Evolutionary conservation across 768 basidiomycete genomes (phyloP).

Genomic region (Boletellus ananiceps): DNA sequence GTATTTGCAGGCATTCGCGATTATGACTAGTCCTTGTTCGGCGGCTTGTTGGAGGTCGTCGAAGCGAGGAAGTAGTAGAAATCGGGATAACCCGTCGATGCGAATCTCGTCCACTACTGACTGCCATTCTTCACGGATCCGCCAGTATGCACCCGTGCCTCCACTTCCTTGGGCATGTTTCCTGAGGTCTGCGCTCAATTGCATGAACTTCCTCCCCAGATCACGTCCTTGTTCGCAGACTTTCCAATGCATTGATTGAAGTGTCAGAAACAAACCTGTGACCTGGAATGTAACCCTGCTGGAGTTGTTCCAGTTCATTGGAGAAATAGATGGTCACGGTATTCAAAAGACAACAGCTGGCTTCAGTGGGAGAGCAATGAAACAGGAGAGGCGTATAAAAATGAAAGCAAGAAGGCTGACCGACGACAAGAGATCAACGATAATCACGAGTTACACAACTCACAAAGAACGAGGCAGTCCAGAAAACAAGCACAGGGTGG

Average conservation of each 20-base stretch:
- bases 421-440: too few species aligned
- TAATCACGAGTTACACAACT: too few species aligned
- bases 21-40: neutral
- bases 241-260: neutral
- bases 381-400: too few species aligned
- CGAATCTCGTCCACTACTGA: neutral
- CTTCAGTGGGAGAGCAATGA: too few species aligned
- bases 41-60: neutral
- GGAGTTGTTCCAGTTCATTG: neutral
- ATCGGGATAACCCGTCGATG: neutral
- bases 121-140: neutral
- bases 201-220: neutral
- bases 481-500: too few species aligned
- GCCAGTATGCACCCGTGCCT: neutral
- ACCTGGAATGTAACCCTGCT: neutral
- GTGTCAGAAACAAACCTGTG: neutral
- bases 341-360: too few species aligned
- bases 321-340: neutral
- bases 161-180: neutral
- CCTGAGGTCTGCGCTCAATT: neutral
- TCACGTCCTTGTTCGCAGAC: neutral
- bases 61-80: neutral
- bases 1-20: neutral
- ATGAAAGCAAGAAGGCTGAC: too few species aligned
- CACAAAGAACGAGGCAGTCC: too few species aligned